These are phyloP conservation scores for Gamarada debralockiae DNA, from an alignment of 495 filamentous ascomycete species.

Conservation along the genomic window DNA sequence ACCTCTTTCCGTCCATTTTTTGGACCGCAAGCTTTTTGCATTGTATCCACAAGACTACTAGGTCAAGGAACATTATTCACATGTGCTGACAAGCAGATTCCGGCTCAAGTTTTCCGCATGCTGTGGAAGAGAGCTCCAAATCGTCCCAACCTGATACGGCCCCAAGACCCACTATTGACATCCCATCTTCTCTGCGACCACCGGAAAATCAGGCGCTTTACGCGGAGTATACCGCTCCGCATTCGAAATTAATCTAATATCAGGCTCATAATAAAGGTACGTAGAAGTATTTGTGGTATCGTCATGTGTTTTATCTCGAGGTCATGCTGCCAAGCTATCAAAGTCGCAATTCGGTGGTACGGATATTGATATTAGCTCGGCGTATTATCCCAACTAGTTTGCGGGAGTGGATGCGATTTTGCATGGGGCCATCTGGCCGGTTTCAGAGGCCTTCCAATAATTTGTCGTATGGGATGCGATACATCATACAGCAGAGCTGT, in stretches of 20 bases:
- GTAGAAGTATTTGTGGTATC: background rate
- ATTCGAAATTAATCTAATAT: background rate
- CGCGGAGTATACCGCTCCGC: constrained; percentile 1
- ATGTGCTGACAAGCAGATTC: background rate
- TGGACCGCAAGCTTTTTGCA: background rate
- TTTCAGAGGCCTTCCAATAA: constrained; percentile 8
- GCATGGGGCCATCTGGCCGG: constrained; percentile 23
- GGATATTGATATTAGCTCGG: constrained; percentile 13
- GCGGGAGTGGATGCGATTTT: constrained; percentile 8
- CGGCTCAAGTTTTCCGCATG: background rate
- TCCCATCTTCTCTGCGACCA: background rate
- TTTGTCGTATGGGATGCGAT: background rate
- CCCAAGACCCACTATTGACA: background rate
- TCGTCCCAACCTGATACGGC: no score
- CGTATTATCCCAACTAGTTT: constrained; percentile 11
- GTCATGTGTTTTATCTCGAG: background rate
- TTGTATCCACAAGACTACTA: background rate
- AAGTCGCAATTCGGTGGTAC: constrained; percentile 17
- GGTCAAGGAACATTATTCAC: background rate
- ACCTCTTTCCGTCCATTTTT: background rate
- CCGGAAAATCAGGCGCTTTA: background rate
- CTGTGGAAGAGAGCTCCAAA: background rate
- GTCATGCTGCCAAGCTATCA: constrained; percentile 2
- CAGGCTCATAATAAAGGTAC: constrained; percentile 11
- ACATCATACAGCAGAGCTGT: constrained; percentile 3